Evolutionary conservation across 192 early-diverging fungal species (phyloP), one percentile per base, ranked within the genome.

Genomic region (Physocladia obscura): DNA sequence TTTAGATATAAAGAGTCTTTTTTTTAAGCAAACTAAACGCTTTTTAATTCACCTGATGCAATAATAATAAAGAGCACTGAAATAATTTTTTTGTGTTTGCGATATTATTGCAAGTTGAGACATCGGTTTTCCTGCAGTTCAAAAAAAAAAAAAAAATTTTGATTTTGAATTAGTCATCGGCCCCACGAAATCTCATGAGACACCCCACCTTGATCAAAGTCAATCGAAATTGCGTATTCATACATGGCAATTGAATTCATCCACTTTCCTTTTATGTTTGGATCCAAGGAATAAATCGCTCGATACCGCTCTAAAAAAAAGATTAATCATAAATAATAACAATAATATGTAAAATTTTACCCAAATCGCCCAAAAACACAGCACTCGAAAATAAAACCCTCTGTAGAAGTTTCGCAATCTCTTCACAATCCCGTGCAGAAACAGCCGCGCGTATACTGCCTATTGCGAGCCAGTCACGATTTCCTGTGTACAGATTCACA

Each of bases 61-160:
- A 55, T 81, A 76, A 74, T 74, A 81, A 60, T 78, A 81, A 19
- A 78, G 32, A 2, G 62, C 76, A n/a, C 70, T 70, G 15, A 81
- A 36, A 62, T 81, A 31, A 8, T 60, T 34, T 17, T 69, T 69
- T 0, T 29, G 26, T 34, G 76, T 54, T 21, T 52, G 77, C 4
- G 80, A 70, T 13, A 78, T 17, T 40, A 81, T 77, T 0, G 80
- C 80, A 3, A 81, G 64, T 63, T 81, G 76, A 0, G 74, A 68
- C 29, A 62, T 56, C 2, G 80, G 74, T 62, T 74, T 77, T 48
- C 79, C 79, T 80, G 61, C n/a, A n/a, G n/a, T n/a, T n/a, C n/a
- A n/a, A n/a, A n/a, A n/a, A n/a, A n/a, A n/a, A n/a, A n/a, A n/a
- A n/a, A n/a, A n/a, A n/a, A n/a, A n/a, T n/a, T n/a, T n/a, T n/a